Conservation (phyloP, 1,139 yeast species). For the Waltiozyma solani region DNA sequence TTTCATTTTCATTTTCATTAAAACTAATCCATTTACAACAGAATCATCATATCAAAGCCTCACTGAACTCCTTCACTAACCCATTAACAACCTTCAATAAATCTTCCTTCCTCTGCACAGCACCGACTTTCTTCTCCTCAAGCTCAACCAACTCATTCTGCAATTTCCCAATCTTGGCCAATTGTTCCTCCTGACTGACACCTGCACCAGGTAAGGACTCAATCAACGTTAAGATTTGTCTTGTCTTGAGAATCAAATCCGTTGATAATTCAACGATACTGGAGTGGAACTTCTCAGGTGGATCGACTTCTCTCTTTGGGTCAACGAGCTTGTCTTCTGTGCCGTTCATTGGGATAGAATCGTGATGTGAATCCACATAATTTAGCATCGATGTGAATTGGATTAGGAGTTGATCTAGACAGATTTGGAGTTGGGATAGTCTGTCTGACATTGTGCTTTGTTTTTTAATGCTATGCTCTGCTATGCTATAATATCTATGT, state of each 20-base stretch:
- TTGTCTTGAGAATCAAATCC: conserved; percentile 74
- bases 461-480: no score
- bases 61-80: conserved; percentile 32
- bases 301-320: conserved; percentile 30
- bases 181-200: conserved; percentile 67
- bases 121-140: conserved; percentile 48
- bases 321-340: conserved; percentile 45
- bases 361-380: conserved; percentile 70
- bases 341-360: conserved; percentile 36
- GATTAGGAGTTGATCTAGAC: conserved; percentile 84
- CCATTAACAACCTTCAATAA: conserved; percentile 58
- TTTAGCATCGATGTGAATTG: conserved; percentile 88
- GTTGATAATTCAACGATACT: conserved; percentile 68
- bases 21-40: no score
- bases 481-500: no score
- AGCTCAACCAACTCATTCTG: conserved; percentile 53
- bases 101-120: conserved; percentile 56
- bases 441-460: conserved; percentile 76
- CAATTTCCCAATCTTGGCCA: conserved; percentile 51
- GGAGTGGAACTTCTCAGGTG: conserved; percentile 30
- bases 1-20: no score
- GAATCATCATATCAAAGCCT: conserved; percentile 8
- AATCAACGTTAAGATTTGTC: conserved; percentile 79
- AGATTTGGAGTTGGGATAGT: conserved; percentile 83
- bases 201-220: conserved; percentile 93